Conservation (phyloP, 1,284 basidiomycete species). For the Austropuccinia psidii region DNA sequence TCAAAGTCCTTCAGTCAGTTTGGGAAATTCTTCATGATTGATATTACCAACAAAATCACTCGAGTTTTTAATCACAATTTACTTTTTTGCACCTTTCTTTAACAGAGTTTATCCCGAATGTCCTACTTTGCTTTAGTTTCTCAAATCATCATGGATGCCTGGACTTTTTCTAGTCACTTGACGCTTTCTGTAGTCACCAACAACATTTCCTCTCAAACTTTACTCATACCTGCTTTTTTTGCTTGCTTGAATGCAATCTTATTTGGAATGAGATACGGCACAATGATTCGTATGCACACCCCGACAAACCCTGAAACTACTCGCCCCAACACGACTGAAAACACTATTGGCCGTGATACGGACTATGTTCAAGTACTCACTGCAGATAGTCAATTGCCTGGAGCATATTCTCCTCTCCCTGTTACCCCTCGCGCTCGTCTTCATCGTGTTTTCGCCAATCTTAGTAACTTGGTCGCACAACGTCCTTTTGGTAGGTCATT, state of each 20-base stretch:
- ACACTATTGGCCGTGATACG: conserved; percentile 15
- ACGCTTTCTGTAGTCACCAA: conserved; percentile 8
- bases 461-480: not conserved
- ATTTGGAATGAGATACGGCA: conserved; percentile 44
- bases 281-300: conserved; percentile 41
- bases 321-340: not conserved
- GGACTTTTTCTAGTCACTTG: not conserved
- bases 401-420: not conserved
- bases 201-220: conserved; percentile 40
- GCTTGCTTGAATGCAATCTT: conserved; percentile 42
- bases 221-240: conserved; percentile 43
- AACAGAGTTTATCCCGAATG: conserved; percentile 41
- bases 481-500: not conserved
- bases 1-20: conserved; percentile 41
- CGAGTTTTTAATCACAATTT: too few species aligned
- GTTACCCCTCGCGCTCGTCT: not conserved
- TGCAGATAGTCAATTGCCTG: not conserved
- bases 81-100: not conserved
- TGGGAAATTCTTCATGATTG: not conserved
- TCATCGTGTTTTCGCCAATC: not conserved
- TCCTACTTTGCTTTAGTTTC: conserved; percentile 42
- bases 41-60: too few species aligned
- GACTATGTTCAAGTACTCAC: conserved; percentile 17
- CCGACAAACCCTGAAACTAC: conserved; percentile 18
- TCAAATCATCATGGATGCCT: conserved; percentile 45